Evolutionary conservation across 2,329 filamentous ascomycete species (phyloP).

Genomic region (Rhynchosporium secalis): DNA sequence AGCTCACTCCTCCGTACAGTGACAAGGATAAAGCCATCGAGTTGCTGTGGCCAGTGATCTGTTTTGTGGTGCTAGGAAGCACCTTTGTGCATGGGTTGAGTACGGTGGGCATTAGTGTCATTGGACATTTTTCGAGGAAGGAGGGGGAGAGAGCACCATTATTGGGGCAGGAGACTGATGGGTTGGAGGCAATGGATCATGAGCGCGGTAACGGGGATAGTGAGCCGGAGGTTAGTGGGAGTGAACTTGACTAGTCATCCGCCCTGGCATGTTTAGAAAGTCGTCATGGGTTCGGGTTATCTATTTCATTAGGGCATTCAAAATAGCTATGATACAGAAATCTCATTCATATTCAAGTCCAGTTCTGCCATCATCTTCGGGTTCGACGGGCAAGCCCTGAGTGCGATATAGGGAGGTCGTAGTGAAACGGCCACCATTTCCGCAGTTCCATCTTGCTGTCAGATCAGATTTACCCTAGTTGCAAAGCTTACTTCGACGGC

Average conservation of each 20-base stretch:
- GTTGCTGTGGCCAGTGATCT: slow-evolving; percentile 55
- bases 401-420: not conserved
- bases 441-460: not conserved
- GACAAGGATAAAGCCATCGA: slow-evolving; percentile 44
- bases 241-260: slow-evolving; percentile 18
- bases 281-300: not conserved
- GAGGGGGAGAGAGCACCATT: slow-evolving; percentile 51
- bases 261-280: not conserved
- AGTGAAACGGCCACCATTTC: not conserved
- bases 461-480: not conserved
- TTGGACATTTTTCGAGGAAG: slow-evolving; percentile 47
- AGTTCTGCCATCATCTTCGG: no score
- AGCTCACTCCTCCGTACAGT: slow-evolving; percentile 36
- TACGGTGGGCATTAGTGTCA: slow-evolving; percentile 51
- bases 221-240: slow-evolving; percentile 38
- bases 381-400: no score
- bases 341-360: not conserved
- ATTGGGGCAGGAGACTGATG: slow-evolving; percentile 51
- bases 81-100: slow-evolving; percentile 56
- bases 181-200: slow-evolving; percentile 51
- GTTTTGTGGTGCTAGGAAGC: slow-evolving; percentile 54
- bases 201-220: slow-evolving; percentile 41
- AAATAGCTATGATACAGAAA: not conserved
- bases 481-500: not conserved
- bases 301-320: not conserved